phyloP scores from a whole-genome alignment of 225 moss, liverwort and hornwort species.

The Sphagnum contortum region DNA sequence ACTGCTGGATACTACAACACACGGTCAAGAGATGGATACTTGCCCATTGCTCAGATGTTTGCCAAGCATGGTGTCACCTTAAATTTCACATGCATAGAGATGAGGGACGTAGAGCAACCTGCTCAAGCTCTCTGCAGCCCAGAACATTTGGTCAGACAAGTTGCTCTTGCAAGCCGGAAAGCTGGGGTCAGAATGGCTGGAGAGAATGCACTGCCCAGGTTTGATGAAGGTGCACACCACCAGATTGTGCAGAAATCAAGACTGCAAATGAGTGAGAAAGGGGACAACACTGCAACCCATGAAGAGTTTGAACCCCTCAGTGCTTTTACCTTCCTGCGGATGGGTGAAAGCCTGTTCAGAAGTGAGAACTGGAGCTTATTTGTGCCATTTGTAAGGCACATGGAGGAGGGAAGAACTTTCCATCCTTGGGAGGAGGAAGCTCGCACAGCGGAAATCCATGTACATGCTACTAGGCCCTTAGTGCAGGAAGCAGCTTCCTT shows the following conservation, averaged over 20 bases:
- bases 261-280: slow-evolving; percentile 34
- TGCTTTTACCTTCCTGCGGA: slow-evolving; percentile 64
- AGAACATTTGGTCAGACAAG: slow-evolving; percentile 56
- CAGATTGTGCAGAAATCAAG: slow-evolving; percentile 66
- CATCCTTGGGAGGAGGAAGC: slow-evolving; percentile 73
- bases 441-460: slow-evolving; percentile 35
- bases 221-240: slow-evolving; percentile 54
- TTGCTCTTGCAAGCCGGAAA: slow-evolving; percentile 43
- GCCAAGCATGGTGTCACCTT: slow-evolving; percentile 53
- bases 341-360: slow-evolving; percentile 59
- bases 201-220: slow-evolving; percentile 69
- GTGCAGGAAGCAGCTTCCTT: slow-evolving; percentile 61
- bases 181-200: slow-evolving; percentile 64
- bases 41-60: slow-evolving; percentile 60
- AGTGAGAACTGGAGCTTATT: slow-evolving; percentile 73
- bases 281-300: slow-evolving; percentile 7
- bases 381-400: slow-evolving; percentile 70
- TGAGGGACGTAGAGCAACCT: slow-evolving; percentile 67
- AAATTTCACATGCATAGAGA: slow-evolving; percentile 75
- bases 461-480: slow-evolving; percentile 44
- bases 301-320: slow-evolving; percentile 61
- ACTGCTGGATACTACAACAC: slow-evolving; percentile 81
- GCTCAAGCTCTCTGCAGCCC: slow-evolving; percentile 53
- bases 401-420: slow-evolving; percentile 69
- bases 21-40: slow-evolving; percentile 48